Percentiles rank a stretch among this genome's conserved stretches.
Conservation (phyloP, 176 grass and related monocot species). For the Musa itinerans region DNA sequence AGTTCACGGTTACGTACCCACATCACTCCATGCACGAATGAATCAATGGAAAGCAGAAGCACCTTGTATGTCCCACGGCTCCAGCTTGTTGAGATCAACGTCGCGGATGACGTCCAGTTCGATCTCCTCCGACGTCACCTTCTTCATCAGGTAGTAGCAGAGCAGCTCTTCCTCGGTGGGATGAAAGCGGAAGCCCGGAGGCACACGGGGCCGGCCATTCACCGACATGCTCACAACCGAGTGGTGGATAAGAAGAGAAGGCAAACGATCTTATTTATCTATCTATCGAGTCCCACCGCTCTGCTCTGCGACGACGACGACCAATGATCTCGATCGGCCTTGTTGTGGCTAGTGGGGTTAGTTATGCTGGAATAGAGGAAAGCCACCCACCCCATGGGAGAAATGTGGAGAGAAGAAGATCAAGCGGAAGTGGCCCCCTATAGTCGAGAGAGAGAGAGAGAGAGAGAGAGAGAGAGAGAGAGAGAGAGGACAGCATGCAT, state of each 20-base stretch:
- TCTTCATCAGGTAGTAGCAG: slow-evolving; percentile 85
- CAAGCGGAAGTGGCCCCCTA: neutral
- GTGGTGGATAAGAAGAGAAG: neutral
- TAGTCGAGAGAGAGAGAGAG: slow-evolving; percentile 13
- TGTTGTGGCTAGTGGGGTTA: slow-evolving; percentile 46
- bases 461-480: slow-evolving; percentile 25
- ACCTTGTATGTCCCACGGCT: slow-evolving; percentile 98
- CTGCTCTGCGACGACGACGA: slow-evolving; percentile 34
- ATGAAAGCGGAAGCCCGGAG: slow-evolving; percentile 91
- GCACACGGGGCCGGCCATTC: slow-evolving; percentile 74
- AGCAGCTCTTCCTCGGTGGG: slow-evolving; percentile 91
- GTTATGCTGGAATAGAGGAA: slow-evolving; percentile 60
- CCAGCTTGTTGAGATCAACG: slow-evolving; percentile 87
- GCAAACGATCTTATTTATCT: neutral
- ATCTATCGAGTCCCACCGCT: too few relatives aligned
- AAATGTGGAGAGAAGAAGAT: neutral
- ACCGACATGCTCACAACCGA: slow-evolving; percentile 60
- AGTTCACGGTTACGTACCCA: neutral
- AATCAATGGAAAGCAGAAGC: neutral
- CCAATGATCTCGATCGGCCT: slow-evolving; percentile 33
- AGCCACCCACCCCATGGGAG: slow-evolving; percentile 48
- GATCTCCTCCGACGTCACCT: slow-evolving; percentile 60
- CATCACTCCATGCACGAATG: neutral
- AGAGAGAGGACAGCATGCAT: slow-evolving; percentile 34
- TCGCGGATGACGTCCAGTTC: slow-evolving; percentile 90